Evolutionary conservation across 257 asterid species (phyloP).

Genomic region (Linaria vulgaris): DNA sequence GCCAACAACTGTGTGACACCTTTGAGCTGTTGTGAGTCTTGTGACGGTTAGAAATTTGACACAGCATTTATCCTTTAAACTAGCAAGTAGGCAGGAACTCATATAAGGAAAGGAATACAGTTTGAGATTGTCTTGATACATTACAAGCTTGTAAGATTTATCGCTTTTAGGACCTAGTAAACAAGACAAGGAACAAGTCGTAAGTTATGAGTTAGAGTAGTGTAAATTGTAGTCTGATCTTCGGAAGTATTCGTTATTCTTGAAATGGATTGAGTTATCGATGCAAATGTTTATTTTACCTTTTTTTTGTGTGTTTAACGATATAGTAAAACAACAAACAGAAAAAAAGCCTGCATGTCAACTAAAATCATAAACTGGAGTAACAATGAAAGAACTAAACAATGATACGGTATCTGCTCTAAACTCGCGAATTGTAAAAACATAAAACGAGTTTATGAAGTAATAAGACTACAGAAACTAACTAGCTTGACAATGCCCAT

Average conservation of each 20-base stretch:
- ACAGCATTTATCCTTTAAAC: constrained; percentile 16
- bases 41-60: constrained; percentile 5
- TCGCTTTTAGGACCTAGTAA: constrained; percentile 18
- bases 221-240: too few species aligned
- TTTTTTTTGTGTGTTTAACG: too few species aligned
- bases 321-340: too few species aligned
- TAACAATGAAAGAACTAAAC: too few species aligned
- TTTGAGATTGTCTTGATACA: not conserved
- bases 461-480: too few species aligned
- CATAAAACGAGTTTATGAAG: not conserved
- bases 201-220: not conserved
- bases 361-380: too few species aligned
- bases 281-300: too few species aligned
- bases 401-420: too few species aligned
- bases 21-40: constrained; percentile 13
- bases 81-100: constrained; percentile 12
- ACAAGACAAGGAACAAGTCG: constrained; percentile 3
- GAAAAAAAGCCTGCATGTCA: too few species aligned
- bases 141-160: not conserved
- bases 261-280: too few species aligned
- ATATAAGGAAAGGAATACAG: constrained; percentile 3
- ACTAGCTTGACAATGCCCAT: not conserved
- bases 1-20: not conserved
- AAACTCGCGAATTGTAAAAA: too few species aligned
- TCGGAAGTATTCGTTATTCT: too few species aligned